Conservation (phyloP, 2,329 filamentous ascomycete species). For the Aspergillus ibericus region DNA sequence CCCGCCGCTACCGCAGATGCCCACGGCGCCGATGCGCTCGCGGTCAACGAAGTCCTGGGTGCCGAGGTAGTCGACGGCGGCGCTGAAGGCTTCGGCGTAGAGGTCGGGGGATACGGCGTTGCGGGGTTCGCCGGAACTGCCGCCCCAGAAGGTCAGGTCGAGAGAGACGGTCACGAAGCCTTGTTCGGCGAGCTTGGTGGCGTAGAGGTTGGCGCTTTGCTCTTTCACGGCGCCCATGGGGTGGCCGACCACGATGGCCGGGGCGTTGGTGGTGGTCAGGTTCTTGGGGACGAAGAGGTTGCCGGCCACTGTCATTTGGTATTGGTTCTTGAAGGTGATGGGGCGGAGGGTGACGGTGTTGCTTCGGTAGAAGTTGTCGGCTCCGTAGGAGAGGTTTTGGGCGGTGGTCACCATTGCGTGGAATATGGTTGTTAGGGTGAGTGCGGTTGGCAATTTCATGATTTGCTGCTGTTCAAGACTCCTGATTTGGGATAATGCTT, state of each 20-base stretch:
- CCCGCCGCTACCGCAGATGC: slow-evolving; percentile 29
- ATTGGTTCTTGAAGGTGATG: slow-evolving; percentile 20
- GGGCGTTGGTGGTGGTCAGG: slow-evolving; percentile 6
- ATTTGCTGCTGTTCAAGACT: too few species aligned
- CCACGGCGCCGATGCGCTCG: slow-evolving; percentile 28
- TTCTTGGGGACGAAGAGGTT: slow-evolving; percentile 23
- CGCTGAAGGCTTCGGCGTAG: slow-evolving; percentile 26
- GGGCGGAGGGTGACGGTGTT: slow-evolving; percentile 17
- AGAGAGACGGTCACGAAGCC: slow-evolving; percentile 26
- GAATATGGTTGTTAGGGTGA: too few species aligned
- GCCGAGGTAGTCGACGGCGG: slow-evolving; percentile 29
- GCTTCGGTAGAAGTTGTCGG: slow-evolving; percentile 28
- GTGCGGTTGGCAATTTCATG: too few species aligned
- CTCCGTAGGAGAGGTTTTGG: slow-evolving; percentile 26
- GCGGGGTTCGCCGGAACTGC: slow-evolving; percentile 24
- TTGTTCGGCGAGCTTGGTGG: slow-evolving; percentile 25
- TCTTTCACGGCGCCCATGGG: slow-evolving; percentile 31
- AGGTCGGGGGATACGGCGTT: slow-evolving; percentile 25
- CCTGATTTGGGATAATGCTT: too few species aligned
- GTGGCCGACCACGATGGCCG: slow-evolving; percentile 26
- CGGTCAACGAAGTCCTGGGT: slow-evolving; percentile 22
- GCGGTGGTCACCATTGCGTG: slow-evolving; percentile 11
- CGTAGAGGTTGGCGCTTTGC: slow-evolving; percentile 27
- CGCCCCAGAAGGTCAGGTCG: slow-evolving; percentile 27
- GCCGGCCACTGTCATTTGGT: slow-evolving; percentile 17